Base-by-base conservation (phyloP, 2,329 filamentous ascomycete species). In the Cladosporium sp. region DNA sequence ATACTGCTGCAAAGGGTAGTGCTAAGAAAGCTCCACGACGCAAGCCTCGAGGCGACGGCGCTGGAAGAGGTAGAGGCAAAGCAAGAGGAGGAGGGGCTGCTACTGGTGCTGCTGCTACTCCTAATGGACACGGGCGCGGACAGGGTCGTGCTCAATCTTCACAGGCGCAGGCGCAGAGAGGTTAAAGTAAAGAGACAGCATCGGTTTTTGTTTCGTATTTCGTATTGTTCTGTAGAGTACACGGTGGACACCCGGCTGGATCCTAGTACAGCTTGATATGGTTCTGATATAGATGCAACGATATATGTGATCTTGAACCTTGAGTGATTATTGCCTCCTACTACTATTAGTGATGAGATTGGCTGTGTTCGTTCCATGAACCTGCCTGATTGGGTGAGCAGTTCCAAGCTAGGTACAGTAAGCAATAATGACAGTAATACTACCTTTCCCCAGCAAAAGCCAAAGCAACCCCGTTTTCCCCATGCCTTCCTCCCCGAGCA, bases 31-130 rank as follows among this genome's bases (percentile, higher is more conserved):
- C 14, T 18, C 56, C 56, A 29, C 35, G 56, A n/a, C 52, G 40
- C 1, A 55, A 35, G 69, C 69, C 68, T 70, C 69, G 68, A 44
- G 66, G 50, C 59, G 69, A 64, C 62, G 63, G 33, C 29, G 35
- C 28, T 23, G 63, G 26, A 1, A n/a, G 44, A 16, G 37, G 53
- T 3, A 55, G 37, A 40, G 65, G 65, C 2, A 59, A 49, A 33
- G 49, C 21, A 2, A 62, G 46, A 55, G 64, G 35, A 35, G 49
- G 59, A 28, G 40, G 37, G 7, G 37, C 16, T n/a, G 18, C 37
- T 44, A 6, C 37, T 44, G 26, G 16, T 18, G 26, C 26, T n/a
- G 12, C n/a, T 21, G 46, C 23, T 21, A 37, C 35, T 63, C 26
- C 50, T 3, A 26, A 46, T 44, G 60, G 49, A 21, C 14, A 53